Percentiles rank a stretch among this genome's conserved stretches.
These are phyloP conservation scores for Orbilia javanica DNA, from an alignment of 2,329 filamentous ascomycete genomes.

Conservation along the genomic window DNA sequence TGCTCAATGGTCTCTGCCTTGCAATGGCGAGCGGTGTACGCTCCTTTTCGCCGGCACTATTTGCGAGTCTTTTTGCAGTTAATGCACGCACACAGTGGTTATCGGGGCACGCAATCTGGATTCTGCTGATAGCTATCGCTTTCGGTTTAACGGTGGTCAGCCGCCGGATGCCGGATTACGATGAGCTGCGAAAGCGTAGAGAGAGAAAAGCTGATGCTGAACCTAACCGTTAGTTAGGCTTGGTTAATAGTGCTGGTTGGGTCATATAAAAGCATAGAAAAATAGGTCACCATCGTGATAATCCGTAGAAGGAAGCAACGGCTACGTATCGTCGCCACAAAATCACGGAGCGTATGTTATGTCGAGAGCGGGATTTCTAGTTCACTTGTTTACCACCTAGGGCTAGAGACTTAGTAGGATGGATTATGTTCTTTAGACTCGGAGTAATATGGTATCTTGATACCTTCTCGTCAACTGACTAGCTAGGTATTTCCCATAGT, in stretches of 20 bases:
- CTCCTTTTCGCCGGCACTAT: constrained; percentile 75
- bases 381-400: background rate
- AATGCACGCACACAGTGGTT: constrained; percentile 73
- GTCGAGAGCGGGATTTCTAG: background rate
- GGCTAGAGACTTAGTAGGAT: background rate
- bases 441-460: too few species aligned
- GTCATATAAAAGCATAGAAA: background rate
- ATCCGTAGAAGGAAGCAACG: too few species aligned
- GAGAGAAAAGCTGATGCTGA: constrained; percentile 10
- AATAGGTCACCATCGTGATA: background rate
- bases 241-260: background rate
- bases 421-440: too few species aligned
- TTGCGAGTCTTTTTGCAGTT: constrained; percentile 76
- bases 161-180: constrained; percentile 44
- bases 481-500: too few species aligned
- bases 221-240: background rate
- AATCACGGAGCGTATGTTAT: too few species aligned
- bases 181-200: constrained; percentile 20
- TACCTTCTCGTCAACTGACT: too few species aligned
- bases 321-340: too few species aligned
- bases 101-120: constrained; percentile 64
- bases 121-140: constrained; percentile 20
- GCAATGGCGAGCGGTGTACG: constrained; percentile 74
- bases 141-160: constrained; percentile 35
- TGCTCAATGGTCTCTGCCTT: constrained; percentile 77